A percentile compares a stretch with the other conserved stretches of the same genome.
These are phyloP conservation scores for Microsporum canis DNA, from an alignment of 2,329 filamentous ascomycete species.

Conservation along the genomic window DNA sequence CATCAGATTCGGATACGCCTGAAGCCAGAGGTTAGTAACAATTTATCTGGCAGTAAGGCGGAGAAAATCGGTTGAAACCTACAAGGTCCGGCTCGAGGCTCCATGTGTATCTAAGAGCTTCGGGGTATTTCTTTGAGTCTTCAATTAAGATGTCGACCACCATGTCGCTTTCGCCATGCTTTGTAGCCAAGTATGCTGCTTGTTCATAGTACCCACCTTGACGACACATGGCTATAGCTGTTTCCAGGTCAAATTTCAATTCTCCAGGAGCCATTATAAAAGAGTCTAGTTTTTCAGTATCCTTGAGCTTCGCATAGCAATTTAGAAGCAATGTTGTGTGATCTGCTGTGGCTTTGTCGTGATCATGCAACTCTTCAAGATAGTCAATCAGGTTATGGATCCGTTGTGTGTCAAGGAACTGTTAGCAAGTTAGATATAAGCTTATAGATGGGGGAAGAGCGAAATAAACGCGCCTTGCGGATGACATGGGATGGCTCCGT, in stretches of 20 bases:
- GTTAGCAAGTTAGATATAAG: not conserved
- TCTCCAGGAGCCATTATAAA: conserved; percentile 95
- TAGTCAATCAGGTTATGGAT: conserved; percentile 98
- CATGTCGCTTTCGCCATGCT: conserved; percentile 84
- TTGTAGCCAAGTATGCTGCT: conserved; percentile 85
- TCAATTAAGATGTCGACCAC: conserved; percentile 95
- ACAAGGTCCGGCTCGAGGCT: conserved; percentile 67
- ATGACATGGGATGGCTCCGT: conserved; percentile 96
- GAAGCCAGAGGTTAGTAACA: not conserved
- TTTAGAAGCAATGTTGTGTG: conserved; percentile 91
- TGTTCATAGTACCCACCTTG: conserved; percentile 96
- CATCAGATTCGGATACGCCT: conserved; percentile 82
- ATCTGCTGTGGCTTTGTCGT: conserved; percentile 83
- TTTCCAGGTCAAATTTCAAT: conserved; percentile 92
- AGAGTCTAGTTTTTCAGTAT: conserved; percentile 87
- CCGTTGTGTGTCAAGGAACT: conserved; percentile 92
- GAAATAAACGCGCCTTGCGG: conserved; percentile 70
- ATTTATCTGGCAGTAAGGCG: not conserved
- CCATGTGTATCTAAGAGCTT: conserved; percentile 87
- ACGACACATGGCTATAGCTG: conserved; percentile 91
- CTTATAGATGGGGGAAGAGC: conserved; percentile 7
- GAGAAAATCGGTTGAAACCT: conserved; percentile 21
- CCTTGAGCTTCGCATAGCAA: conserved; percentile 95
- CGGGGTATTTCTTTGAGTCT: conserved; percentile 79
- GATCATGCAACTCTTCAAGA: conserved; percentile 88